Evolutionary conservation across 169 alveolate genomes (phyloP).

Genomic region (Eimeria acervulina): DNA sequence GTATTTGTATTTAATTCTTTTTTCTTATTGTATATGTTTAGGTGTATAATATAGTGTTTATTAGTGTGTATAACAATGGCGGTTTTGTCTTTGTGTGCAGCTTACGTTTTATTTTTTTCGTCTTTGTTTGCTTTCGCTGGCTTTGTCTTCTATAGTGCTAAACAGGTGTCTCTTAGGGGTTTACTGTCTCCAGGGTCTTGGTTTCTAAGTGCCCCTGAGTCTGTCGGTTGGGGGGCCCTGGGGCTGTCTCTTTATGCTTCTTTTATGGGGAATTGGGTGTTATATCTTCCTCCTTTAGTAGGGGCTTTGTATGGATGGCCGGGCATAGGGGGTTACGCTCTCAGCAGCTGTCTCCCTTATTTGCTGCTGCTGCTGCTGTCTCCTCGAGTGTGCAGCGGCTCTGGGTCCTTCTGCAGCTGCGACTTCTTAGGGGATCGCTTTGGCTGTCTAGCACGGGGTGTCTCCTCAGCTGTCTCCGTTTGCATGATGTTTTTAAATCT

Average conservation of each 20-base stretch:
- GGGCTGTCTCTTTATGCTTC: slow-evolving; percentile 80
- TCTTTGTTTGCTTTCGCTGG: slow-evolving; percentile 26
- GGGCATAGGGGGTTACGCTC: slow-evolving; percentile 73
- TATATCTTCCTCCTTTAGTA: slow-evolving; percentile 70
- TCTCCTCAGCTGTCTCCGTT: slow-evolving; percentile 62
- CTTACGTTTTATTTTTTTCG: neutral
- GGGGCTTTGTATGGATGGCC: slow-evolving; percentile 80
- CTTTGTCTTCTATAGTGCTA: neutral
- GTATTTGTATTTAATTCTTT: too few relatives aligned
- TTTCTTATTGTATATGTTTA: neutral
- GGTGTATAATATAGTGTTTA: neutral
- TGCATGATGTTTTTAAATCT: slow-evolving; percentile 74
- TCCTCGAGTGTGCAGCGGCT: slow-evolving; percentile 16
- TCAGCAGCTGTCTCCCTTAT: slow-evolving; percentile 66
- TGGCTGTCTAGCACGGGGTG: slow-evolving; percentile 68
- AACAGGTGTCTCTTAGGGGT: neutral
- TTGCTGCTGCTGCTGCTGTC: slow-evolving; percentile 65
- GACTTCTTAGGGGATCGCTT: slow-evolving; percentile 73
- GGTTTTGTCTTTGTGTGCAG: neutral
- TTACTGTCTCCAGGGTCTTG: slow-evolving; percentile 31
- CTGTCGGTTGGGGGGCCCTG: slow-evolving; percentile 62
- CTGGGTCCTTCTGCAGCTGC: slow-evolving; percentile 55
- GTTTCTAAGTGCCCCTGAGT: slow-evolving; percentile 43
- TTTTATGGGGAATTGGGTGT: slow-evolving; percentile 84
- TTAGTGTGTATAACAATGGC: neutral